Evolutionary conservation across 148 eudicot genomes (phyloP), one percentile per base, ranked within the genome.

Genomic region (Suaeda aralocaspica): DNA sequence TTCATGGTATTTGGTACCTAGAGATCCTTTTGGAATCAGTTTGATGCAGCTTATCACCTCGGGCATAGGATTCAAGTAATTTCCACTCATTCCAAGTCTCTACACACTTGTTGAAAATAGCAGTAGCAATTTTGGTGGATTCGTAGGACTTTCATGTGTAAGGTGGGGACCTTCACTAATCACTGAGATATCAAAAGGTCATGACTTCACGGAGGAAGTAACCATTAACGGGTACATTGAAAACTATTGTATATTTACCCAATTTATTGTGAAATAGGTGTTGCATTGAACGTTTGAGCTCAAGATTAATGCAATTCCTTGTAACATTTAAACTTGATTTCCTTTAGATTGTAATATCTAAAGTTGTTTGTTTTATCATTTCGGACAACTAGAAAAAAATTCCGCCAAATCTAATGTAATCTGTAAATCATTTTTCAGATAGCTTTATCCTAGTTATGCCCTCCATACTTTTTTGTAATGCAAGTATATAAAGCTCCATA

Each of bases 11-110:
- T 60, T 24, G 22, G 28, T 71, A 49, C 33, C 59, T 24, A 22
- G 46, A 71, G 58, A 48, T 31, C 14, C 13, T 60, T 15, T 59
- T 3, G 41, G 34, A n/a, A 70, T 59, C 48, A 22, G 51, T 70
- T 12, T 29, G 30, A 57, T 33, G 29, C 57, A 59, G 50, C 66
- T 45, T 59, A n/a, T 30, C 48, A 28, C 21, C 59, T 34, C 34
- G 59, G 59, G 16, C 22, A 11, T 34, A 18, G 34, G 8, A 13
- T 22, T 9, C 26, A 61, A 36, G 41, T 67, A 31, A n/a, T 67
- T 49, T 34, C n/a, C 34, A 7, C 9, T 50, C 3, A 16, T 0
- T 19, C 13, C 49, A 55, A n/a, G 7, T 24, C 24, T 46, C 74
- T 16, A 25, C 45, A 62, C 25, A 13, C 59, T 72, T 16, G 59